These are phyloP conservation scores for Diaporthe vaccinii DNA, from an alignment of 2,329 filamentous ascomycete genomes.

Conservation along the genomic window DNA sequence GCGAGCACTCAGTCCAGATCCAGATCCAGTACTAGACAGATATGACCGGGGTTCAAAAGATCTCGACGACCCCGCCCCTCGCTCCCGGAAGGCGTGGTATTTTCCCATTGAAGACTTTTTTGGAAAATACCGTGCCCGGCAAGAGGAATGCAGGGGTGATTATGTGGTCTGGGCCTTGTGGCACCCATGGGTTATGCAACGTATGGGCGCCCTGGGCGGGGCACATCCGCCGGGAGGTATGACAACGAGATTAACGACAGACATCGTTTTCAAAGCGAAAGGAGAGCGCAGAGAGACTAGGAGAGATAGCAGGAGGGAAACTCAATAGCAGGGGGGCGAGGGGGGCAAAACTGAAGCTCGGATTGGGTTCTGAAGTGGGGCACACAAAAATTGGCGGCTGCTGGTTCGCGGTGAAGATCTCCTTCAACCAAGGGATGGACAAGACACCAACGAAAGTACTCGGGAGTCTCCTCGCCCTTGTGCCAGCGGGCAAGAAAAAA, in stretches of 20 bases:
- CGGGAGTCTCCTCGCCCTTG: slow-evolving; percentile 15
- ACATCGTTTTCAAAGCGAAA: slow-evolving; percentile 45
- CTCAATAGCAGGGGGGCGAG: slow-evolving; percentile 20
- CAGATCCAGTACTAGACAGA: slow-evolving; percentile 10
- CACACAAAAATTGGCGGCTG: slow-evolving; percentile 32
- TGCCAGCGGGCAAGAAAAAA: slow-evolving; percentile 11
- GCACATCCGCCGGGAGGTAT: slow-evolving; percentile 49
- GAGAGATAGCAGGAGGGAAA: slow-evolving; percentile 32
- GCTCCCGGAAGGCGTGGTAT: not conserved
- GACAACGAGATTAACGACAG: slow-evolving; percentile 57
- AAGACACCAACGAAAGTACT: slow-evolving; percentile 41
- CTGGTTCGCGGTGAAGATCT: slow-evolving; percentile 38
- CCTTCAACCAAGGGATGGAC: slow-evolving; percentile 41
- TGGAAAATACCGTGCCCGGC: slow-evolving; percentile 11
- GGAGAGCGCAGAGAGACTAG: slow-evolving; percentile 38
- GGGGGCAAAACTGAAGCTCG: slow-evolving; percentile 14
- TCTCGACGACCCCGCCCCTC: slow-evolving; percentile 34
- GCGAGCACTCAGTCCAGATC: not conserved
- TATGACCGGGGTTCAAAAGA: slow-evolving; percentile 29
- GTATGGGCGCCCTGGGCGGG: slow-evolving; percentile 31
- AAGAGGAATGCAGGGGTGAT: slow-evolving; percentile 41
- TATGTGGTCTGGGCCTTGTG: slow-evolving; percentile 20
- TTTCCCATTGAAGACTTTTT: slow-evolving; percentile 32
- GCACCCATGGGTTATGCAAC: slow-evolving; percentile 20
- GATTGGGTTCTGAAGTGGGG: slow-evolving; percentile 33